Evolutionary conservation across 495 filamentous ascomycete species (phyloP), one percentile per base, ranked within the genome.

Genomic region (Penicillium nucicola): DNA sequence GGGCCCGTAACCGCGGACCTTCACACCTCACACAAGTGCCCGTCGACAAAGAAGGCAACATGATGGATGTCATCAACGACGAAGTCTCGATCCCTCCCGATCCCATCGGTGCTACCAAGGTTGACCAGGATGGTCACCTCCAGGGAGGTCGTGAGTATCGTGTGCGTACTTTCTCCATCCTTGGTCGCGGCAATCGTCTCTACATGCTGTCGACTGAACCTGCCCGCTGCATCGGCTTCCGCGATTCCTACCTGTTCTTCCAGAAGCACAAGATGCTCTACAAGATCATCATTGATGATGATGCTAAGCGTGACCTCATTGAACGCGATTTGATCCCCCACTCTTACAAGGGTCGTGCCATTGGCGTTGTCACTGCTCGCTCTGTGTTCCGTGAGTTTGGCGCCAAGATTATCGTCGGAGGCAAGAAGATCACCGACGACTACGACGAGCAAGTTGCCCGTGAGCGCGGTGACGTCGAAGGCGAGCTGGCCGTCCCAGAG

Each of bases 161-260:
- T 42, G 95, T 95, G 58, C 86, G 93, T 36, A 92, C 89, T 2
- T 98, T 98, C 65, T 95, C 84, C 23, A 87, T 98, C 42, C 76
- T 82, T 19, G 89, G 87, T 40, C 84, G 91, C 40, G 89, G 84
- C n/a, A 79, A 93, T 22, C 72, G 90, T 18, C 80, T 95, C 13
- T 98, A 98, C 81, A 98, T 98, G 93, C 74, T 98, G 60, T 96
- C 91, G 2, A 98, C 93, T 2, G 93, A 98, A 58, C 93, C 93
- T 4, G 93, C 93, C 17, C 83, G 93, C 48, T 98, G 93, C 60
- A 92, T 95, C 41, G 93, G 93, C 6, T 98, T 98, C 78, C 77
- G 93, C 45, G 93, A 98, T 71, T 93, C 88, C 48, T 98, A 98
- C 65, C 79, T 98, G 13, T 98, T 98, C 77, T 98, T 98, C 77